Percentiles rank a stretch among this genome's conserved stretches.
These are phyloP conservation scores for Avena insularis DNA, from an alignment of 176 grass and related monocot species.

Conservation along the genomic window DNA sequence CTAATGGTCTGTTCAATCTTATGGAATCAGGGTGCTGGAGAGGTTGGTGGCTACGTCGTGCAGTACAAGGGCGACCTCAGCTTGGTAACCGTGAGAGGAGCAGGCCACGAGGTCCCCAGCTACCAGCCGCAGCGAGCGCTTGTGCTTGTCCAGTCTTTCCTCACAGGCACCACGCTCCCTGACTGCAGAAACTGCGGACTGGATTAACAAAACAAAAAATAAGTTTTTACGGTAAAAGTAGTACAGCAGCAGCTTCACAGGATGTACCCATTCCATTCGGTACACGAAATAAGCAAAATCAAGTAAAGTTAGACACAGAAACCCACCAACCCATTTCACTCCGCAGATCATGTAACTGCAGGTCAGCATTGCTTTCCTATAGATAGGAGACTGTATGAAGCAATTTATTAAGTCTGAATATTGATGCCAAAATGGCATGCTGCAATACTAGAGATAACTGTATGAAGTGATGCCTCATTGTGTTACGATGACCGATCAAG, in stretches of 20 bases:
- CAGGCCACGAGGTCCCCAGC: constrained; percentile 84
- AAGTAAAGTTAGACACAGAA: constrained; percentile 34
- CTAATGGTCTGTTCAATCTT: constrained; percentile 17
- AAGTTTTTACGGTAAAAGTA: neutral
- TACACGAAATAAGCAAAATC: constrained; percentile 15
- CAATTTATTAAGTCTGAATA: neutral
- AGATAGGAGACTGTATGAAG: neutral
- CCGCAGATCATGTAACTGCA: constrained; percentile 26
- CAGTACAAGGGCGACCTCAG: constrained; percentile 71
- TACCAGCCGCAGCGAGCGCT: constrained; percentile 68
- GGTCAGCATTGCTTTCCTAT: constrained; percentile 9
- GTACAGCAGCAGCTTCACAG: neutral
- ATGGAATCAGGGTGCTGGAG: constrained; percentile 49
- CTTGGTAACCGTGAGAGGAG: constrained; percentile 87
- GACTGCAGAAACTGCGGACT: constrained; percentile 34
- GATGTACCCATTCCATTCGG: constrained; percentile 25
- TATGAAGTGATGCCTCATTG: neutral
- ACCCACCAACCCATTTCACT: neutral
- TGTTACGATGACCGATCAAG: neutral
- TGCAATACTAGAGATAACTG: neutral
- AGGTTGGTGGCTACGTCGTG: constrained; percentile 74
- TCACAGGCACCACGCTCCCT: constrained; percentile 57
- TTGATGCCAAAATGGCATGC: constrained; percentile 2
- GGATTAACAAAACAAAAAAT: neutral
- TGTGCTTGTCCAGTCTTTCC: constrained; percentile 61